Evolutionary conservation across 148 eudicot species (phyloP), one percentile per base, ranked within the genome.

Genomic region (Rhododendron ovatum): DNA sequence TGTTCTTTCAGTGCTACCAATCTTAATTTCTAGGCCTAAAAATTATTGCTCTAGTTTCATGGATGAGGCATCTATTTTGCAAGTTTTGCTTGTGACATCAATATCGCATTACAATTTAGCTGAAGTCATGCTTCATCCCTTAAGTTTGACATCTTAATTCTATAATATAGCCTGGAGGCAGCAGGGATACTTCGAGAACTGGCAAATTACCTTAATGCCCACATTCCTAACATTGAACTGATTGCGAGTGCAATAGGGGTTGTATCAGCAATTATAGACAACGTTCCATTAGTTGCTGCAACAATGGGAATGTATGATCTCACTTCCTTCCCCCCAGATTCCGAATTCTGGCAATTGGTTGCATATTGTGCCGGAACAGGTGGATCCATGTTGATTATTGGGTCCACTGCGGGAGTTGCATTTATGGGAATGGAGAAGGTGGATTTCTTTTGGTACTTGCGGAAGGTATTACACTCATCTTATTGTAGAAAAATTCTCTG

Each of bases 261-360:
- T 14, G 95, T 94, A 14, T 95, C 99, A n/a, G 99, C 99, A 17
- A 84, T 95, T 37, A 91, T 95, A 90, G 99, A 95, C 91, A 97
- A 97, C 88, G 99, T 97, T 77, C 99, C 99, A 24, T 89, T 97
- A 83, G 98, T 97, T 71, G 99, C 99, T 51, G 99, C 98, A 83
- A 90, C 98, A 80, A 97, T 97, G 99, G 98, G 98, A 82, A 95
- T 97, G 99, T 97, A 97, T 81, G 95, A 97, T 85, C 96, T 97
- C 83, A 77, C 98, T 73, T 90, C 96, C 3, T 95, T 91, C 83
- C 95, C 99, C 26, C 90, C 87, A 84, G 99, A 97, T 89, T 93
- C 95, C 2, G 95, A 97, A 86, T 97, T 97, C 89, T 95, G 99
- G 99, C 99, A 97, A 90, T 84, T 97, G 88, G 81, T 97, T 80